Conservation (phyloP, 2,329 filamentous ascomycete species). For the Sporothrix pallida region DNA sequence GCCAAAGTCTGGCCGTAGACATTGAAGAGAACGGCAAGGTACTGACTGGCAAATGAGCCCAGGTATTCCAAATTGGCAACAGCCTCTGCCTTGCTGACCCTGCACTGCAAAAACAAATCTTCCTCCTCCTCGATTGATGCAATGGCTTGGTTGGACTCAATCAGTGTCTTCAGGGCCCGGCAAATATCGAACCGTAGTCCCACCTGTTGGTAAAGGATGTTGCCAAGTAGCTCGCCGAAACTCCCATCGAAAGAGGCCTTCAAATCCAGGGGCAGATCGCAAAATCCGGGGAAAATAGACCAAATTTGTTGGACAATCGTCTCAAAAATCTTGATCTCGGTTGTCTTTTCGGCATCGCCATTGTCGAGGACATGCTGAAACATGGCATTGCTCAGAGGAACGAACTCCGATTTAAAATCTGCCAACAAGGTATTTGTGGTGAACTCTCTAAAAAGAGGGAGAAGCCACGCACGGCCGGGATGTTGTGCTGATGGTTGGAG, state of each 20-base stretch:
- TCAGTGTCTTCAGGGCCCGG: conserved; percentile 80
- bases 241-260: conserved; percentile 77
- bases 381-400: conserved; percentile 87
- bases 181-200: conserved; percentile 88
- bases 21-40: conserved; percentile 97
- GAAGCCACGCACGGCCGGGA: conserved; percentile 89
- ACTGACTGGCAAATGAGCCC: conserved; percentile 78
- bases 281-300: conserved; percentile 93
- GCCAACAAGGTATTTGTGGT: conserved; percentile 85
- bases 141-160: conserved; percentile 90
- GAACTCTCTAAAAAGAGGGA: conserved; percentile 87
- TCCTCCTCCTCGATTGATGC: conserved; percentile 73
- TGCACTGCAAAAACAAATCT: conserved; percentile 75
- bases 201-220: conserved; percentile 89
- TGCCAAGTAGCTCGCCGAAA: conserved; percentile 90
- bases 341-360: conserved; percentile 81
- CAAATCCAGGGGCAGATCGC: conserved; percentile 85
- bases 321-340: conserved; percentile 97
- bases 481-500: conserved; percentile 76
- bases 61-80: conserved; percentile 82
- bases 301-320: conserved; percentile 95
- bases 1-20: conserved; percentile 97
- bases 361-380: conserved; percentile 88
- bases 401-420: conserved; percentile 85
- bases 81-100: conserved; percentile 76